Evolutionary conservation across 176 grass and related monocot species (phyloP).

Genomic region (Aegilops umbellulata): DNA sequence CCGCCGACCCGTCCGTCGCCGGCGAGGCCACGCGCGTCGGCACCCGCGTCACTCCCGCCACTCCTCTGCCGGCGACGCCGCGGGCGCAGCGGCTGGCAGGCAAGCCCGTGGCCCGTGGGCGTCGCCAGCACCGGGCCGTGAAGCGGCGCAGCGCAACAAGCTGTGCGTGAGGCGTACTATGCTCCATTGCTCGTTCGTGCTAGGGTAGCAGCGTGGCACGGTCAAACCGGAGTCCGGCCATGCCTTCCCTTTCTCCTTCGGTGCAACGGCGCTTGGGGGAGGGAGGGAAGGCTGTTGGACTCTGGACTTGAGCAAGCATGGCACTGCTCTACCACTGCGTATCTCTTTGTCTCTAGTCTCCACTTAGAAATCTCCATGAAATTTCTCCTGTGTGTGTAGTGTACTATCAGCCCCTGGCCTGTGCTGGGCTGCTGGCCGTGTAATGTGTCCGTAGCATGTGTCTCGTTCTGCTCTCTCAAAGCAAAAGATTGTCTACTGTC

Average conservation of each 20-base stretch:
- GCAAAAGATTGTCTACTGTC: no score
- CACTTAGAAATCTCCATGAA: not conserved
- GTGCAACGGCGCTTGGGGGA: not conserved
- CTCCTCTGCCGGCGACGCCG: not conserved
- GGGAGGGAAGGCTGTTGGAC: constrained; percentile 19
- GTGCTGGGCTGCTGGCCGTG: not conserved
- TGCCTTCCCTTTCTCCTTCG: constrained; percentile 25
- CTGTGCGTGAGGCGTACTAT: no score
- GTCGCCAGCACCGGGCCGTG: not conserved
- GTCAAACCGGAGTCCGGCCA: constrained; percentile 10
- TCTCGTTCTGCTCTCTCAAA: not conserved
- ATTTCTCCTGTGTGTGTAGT: not conserved
- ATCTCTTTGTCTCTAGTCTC: not conserved
- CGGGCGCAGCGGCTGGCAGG: not conserved
- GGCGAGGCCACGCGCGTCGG: not conserved
- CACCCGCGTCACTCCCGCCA: not conserved
- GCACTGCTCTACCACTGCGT: not conserved
- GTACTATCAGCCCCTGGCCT: not conserved
- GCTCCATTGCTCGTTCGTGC: not conserved
- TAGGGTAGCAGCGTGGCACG: not conserved
- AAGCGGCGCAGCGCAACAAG: not conserved
- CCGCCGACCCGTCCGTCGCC: not conserved
- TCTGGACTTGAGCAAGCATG: constrained; percentile 9
- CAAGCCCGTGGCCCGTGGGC: not conserved
- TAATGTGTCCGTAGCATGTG: not conserved